A percentile compares a stretch with the other conserved stretches of the same genome.
These are phyloP conservation scores for Vicia villosa DNA, from an alignment of 306 rosid species.

Conservation along the genomic window DNA sequence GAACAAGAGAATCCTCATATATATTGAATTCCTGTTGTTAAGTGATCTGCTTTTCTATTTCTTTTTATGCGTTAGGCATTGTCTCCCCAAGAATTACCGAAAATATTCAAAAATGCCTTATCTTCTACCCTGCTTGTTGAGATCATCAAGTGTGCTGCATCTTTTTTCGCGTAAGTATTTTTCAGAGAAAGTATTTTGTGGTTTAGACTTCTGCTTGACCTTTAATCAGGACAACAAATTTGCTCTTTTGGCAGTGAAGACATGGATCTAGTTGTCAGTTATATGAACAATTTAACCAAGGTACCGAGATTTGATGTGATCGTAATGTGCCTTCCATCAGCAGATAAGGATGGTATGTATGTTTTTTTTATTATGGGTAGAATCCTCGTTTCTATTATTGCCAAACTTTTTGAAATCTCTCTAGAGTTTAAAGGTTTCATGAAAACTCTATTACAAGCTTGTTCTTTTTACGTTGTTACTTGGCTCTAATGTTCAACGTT, in stretches of 20 bases:
- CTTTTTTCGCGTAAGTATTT: constrained; percentile 72
- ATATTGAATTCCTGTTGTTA: constrained; percentile 17
- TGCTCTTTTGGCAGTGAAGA: constrained; percentile 67
- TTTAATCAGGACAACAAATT: constrained; percentile 23
- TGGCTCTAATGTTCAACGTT: not conserved
- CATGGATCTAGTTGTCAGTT: constrained; percentile 61
- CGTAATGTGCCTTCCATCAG: constrained; percentile 70
- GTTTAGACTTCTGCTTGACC: constrained; percentile 20
- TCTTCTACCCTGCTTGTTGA: constrained; percentile 70
- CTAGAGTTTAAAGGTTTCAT: constrained; percentile 3
- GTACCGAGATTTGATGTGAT: constrained; percentile 85
- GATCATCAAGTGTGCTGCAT: constrained; percentile 74
- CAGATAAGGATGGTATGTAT: constrained; percentile 67
- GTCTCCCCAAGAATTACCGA: constrained; percentile 66
- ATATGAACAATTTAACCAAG: constrained; percentile 67
- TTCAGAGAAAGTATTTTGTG: constrained; percentile 1
- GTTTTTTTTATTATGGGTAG: not conserved
- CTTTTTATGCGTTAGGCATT: constrained; percentile 51
- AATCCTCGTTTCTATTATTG: constrained; percentile 11
- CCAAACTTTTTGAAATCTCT: not conserved
- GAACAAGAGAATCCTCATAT: constrained; percentile 4
- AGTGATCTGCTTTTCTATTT: constrained; percentile 16
- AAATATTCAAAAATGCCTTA: constrained; percentile 83
- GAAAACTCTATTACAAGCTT: not conserved
- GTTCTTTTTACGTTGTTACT: constrained; percentile 3